Base-by-base conservation (phyloP, 2,329 filamentous ascomycete species). In the Colletotrichum ledebouriae region DNA sequence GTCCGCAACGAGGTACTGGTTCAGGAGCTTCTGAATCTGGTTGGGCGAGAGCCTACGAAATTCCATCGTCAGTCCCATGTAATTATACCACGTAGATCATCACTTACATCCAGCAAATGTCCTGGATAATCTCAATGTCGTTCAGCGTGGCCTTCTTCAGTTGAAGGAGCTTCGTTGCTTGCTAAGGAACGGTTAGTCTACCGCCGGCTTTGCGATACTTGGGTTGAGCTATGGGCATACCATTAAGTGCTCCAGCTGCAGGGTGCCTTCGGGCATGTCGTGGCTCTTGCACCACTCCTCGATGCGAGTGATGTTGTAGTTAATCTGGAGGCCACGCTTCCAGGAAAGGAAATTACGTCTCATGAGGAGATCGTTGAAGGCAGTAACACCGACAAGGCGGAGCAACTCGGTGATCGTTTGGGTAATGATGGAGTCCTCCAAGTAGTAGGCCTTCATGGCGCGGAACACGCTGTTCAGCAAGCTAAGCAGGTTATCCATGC, bases 221-320 rank as follows among this genome's bases (percentile, higher is more conserved):
- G 22, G 7, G 29, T 29, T 50, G 5, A 9, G 6, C 17, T 25
- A 25, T 25, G 25, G 25, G 75, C 84, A 80, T 82, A 94, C 92
- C 96, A 99, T 99, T 74, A 99, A 83, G 84, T 99, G 96, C 85
- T 99, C 96, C 64, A 99, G 87, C 83, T 98, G 95, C 60, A 99
- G 87, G 34, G 95, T 99, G 63, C 96, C 96, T 81, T 99, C 95
- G 1, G 96, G 96, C 95, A 99, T 98, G 75, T 98, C 96, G 79
- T 99, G 97, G 77, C 94, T 97, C 89, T 99, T 99, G 84, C 96
- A 99, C 96, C 96, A 99, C 82, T 99, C 96, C 80, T 99, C 96
- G 71, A 99, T 99, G 66, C 96, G 90, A 25, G 96, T 99, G 79
- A 99, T 99, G 83, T 99, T 99, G 86, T 99, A 99, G 84, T 99